These are phyloP conservation scores for Polygonum aviculare DNA, from an alignment of 148 eudicot species.

Conservation along the genomic window DNA sequence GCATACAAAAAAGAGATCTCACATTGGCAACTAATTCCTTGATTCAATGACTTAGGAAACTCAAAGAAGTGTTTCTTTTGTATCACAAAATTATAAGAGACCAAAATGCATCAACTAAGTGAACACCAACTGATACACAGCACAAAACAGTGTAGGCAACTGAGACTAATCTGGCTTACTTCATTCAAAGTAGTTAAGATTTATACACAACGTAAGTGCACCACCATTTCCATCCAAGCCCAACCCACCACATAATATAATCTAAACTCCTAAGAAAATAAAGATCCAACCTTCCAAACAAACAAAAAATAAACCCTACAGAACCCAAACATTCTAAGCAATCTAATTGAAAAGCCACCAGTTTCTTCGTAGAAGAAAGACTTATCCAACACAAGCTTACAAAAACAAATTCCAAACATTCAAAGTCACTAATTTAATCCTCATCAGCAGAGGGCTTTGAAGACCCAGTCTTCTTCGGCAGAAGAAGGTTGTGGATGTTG, in stretches of 20 bases:
- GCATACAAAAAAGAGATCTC: no score
- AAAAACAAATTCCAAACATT: background rate
- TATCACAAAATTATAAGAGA: no score
- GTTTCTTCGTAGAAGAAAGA: background rate
- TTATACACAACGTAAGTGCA: background rate
- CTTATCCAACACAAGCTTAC: background rate
- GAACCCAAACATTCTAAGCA: background rate
- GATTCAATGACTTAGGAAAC: no score
- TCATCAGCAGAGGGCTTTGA: conserved; percentile 50
- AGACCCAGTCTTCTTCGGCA: conserved; percentile 56
- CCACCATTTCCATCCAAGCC: background rate
- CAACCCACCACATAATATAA: background rate
- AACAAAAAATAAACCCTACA: background rate
- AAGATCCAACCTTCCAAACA: background rate
- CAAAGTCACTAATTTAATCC: conserved; percentile 12
- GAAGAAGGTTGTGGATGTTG: conserved; percentile 72
- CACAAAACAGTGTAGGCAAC: no score
- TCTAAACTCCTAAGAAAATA: background rate
- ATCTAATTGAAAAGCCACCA: background rate
- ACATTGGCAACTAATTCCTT: no score
- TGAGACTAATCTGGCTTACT: background rate
- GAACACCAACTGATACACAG: no score
- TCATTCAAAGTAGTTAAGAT: background rate
- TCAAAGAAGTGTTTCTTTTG: no score
- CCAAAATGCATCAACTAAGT: no score